Evolutionary conservation across 345 rosid species (phyloP).

Genomic region (Eucalyptus tenuipes): DNA sequence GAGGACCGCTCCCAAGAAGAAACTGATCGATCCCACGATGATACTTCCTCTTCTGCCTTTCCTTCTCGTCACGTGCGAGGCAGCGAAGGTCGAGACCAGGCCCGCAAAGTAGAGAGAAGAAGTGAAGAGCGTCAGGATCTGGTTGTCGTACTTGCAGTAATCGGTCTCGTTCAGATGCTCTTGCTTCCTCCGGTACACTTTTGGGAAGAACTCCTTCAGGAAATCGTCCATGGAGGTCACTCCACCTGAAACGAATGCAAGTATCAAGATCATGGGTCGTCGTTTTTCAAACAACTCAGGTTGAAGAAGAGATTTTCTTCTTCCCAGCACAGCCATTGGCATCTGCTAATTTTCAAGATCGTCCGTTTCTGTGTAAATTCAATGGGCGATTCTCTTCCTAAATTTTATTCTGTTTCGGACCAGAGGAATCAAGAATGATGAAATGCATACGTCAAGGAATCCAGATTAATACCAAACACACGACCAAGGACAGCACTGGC

Average conservation of each 20-base stretch:
- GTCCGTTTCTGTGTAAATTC: not conserved
- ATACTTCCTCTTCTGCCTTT: constrained; percentile 68
- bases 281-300: not conserved
- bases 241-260: constrained; percentile 38
- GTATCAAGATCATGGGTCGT: not conserved
- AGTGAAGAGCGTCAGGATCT: constrained; percentile 72
- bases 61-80: constrained; percentile 56
- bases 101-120: constrained; percentile 84
- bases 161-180: constrained; percentile 60
- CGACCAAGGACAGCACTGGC: not conserved
- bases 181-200: constrained; percentile 59
- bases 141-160: constrained; percentile 86
- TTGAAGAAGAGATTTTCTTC: not conserved
- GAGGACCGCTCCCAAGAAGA: constrained; percentile 63
- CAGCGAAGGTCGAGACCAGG: constrained; percentile 65
- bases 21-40: constrained; percentile 58
- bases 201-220: constrained; percentile 66
- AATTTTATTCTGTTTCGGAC: not conserved
- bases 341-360: not conserved
- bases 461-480: not conserved
- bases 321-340: not conserved
- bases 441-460: not conserved
- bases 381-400: not conserved
- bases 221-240: constrained; percentile 98
- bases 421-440: not conserved